Conservation (phyloP, 306 rosid species). For the Gleditsia sinensis region DNA sequence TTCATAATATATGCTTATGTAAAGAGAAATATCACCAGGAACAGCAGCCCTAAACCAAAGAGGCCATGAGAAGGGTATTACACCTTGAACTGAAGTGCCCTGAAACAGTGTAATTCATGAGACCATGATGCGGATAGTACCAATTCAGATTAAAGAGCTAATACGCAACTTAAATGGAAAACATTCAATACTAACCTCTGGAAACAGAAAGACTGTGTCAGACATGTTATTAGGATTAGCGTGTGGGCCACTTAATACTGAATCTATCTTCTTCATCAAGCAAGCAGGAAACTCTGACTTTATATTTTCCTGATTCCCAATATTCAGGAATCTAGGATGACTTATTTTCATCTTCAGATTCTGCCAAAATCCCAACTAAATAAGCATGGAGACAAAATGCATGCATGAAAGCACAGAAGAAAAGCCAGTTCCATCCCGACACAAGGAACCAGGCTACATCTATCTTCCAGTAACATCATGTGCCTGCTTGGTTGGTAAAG, state of each 20-base stretch:
- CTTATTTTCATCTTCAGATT: slow-evolving; percentile 93
- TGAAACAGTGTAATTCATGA: slow-evolving; percentile 41
- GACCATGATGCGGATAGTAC: slow-evolving; percentile 36
- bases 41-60: slow-evolving; percentile 97
- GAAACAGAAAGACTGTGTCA: slow-evolving; percentile 69
- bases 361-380: slow-evolving; percentile 51
- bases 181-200: slow-evolving; percentile 66
- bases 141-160: slow-evolving; percentile 25
- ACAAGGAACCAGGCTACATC: slow-evolving; percentile 21
- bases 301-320: slow-evolving; percentile 67
- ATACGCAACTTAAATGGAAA: slow-evolving; percentile 15
- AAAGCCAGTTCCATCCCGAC: slow-evolving; percentile 28
- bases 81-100: slow-evolving; percentile 73
- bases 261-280: slow-evolving; percentile 56
- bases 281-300: slow-evolving; percentile 71
- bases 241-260: slow-evolving; percentile 37
- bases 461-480: slow-evolving; percentile 12
- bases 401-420: slow-evolving; percentile 26
- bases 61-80: slow-evolving; percentile 79
- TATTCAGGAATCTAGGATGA: slow-evolving; percentile 76
- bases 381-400: slow-evolving; percentile 32
- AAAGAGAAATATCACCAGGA: slow-evolving; percentile 81
- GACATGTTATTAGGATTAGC: slow-evolving; percentile 46
- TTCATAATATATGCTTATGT: slow-evolving; percentile 87
- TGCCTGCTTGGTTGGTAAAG: background rate